A percentile compares a stretch with the other conserved stretches of the same genome.
These are phyloP conservation scores for Solanum arcanum DNA, from an alignment of 257 asterid species.

Conservation along the genomic window DNA sequence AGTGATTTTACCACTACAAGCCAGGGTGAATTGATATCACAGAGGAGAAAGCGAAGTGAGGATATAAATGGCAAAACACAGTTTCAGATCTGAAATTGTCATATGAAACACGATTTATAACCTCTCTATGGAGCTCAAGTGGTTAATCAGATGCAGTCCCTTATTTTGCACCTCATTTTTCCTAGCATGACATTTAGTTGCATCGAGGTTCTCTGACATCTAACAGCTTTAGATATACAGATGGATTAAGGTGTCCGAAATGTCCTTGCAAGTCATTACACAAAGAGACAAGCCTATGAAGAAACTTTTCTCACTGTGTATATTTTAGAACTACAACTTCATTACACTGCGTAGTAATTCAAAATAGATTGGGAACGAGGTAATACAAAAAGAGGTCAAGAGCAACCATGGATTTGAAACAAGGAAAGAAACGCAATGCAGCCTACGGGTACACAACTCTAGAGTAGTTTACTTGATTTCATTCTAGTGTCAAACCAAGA, in stretches of 20 bases:
- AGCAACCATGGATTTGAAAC: background rate
- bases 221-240: background rate
- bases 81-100: background rate
- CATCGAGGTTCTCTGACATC: background rate
- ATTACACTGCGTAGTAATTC: background rate
- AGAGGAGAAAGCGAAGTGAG: background rate
- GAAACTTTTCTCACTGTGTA: background rate
- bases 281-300: background rate
- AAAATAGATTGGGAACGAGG: background rate
- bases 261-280: background rate
- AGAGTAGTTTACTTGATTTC: background rate
- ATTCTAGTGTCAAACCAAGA: background rate
- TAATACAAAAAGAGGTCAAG: background rate
- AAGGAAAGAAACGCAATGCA: background rate
- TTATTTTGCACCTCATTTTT: background rate
- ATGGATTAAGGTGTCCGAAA: background rate
- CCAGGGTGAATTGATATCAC: background rate
- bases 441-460: background rate
- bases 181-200: background rate
- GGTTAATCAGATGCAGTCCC: background rate
- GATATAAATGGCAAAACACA: background rate
- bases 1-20: background rate
- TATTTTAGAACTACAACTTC: background rate
- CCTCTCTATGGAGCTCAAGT: background rate
- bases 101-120: background rate